A percentile compares a stretch with the other conserved stretches of the same genome.
Conservation (phyloP, 495 filamentous ascomycete species). For the Chaetomium tenue region DNA sequence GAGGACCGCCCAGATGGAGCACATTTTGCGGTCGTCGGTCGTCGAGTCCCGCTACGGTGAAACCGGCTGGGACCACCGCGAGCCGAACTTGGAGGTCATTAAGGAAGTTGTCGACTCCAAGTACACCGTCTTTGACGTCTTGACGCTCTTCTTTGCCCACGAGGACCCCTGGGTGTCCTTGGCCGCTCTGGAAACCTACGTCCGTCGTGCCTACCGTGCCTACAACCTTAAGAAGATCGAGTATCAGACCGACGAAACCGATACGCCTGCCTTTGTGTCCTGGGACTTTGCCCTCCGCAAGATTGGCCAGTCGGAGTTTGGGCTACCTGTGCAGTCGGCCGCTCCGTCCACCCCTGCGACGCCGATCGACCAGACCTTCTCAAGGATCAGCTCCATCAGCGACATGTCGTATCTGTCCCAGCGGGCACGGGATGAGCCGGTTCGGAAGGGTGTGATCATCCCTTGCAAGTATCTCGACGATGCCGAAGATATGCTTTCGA, state of each 20-base stretch:
- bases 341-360: slow-evolving; percentile 84
- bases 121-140: slow-evolving; percentile 95
- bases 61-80: slow-evolving; percentile 94
- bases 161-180: slow-evolving; percentile 92
- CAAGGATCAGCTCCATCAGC: slow-evolving; percentile 87
- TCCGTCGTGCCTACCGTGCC: slow-evolving; percentile 93
- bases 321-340: slow-evolving; percentile 68
- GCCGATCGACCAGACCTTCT: slow-evolving; percentile 66
- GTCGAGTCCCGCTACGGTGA: slow-evolving; percentile 95
- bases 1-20: slow-evolving; percentile 93
- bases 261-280: slow-evolving; percentile 76
- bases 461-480: slow-evolving; percentile 93
- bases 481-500: slow-evolving; percentile 76
- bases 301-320: slow-evolving; percentile 85
- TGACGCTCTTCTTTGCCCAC: slow-evolving; percentile 91
- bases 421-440: slow-evolving; percentile 66
- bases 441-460: slow-evolving; percentile 90
- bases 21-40: slow-evolving; percentile 96
- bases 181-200: slow-evolving; percentile 92
- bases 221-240: slow-evolving; percentile 85
- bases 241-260: slow-evolving; percentile 72
- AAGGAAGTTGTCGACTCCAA: slow-evolving; percentile 98
- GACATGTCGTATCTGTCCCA: slow-evolving; percentile 86
- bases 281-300: slow-evolving; percentile 97
- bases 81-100: slow-evolving; percentile 79